Base-by-base conservation (phyloP, 2,329 filamentous ascomycete species). In the Zymoseptoria pseudotritici region DNA sequence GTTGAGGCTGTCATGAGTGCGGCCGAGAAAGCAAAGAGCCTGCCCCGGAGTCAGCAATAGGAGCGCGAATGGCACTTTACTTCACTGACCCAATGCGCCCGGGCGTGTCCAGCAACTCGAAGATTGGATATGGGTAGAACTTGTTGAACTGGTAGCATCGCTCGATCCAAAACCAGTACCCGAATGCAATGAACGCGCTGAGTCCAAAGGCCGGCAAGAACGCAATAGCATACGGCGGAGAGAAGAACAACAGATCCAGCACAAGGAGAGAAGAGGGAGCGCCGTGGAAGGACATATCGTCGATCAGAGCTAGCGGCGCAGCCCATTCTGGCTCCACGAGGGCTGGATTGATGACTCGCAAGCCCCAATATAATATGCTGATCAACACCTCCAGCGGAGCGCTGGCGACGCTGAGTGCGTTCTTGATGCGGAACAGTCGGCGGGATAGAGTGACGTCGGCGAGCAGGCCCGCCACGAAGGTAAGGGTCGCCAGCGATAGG, bases 41-140 rank as follows among this genome's bases (percentile, higher is more conserved):
- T 88, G 19, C 83, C 76, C 24, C 0, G 6, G 46, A 52, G 31
- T 58, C 24, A 55, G 53, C 31, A 13, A 42, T 17, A 11, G 50
- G 7, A 42, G 55, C 13, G n/a, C 52, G 13, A 29, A 2, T 31
- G 2, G 17, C 31, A 3, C 4, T 4, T 8, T 11, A 13, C 21
- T 19, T 21, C 13, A 61, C 66, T 65, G 11, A 77, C 0, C 83
- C 75, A 8, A 86, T 77, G 20, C 92, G 83, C 69, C 91, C 86
- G 54, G 77, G 71, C 0, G 85, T 88, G 55, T 79, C 81, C 50
- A 95, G 76, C 52, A 89, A 72, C 8, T 80, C 86, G 64, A 97
- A 93, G 24, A 96, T 81, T 1, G 92, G 91, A 73, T 97, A 96
- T 0, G 91, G 91, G 67, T 96, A 95, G 66, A 81, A 86, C 57